Base-by-base conservation (phyloP, 2,329 filamentous ascomycete genomes). In the Colletotrichum tabaci region DNA sequence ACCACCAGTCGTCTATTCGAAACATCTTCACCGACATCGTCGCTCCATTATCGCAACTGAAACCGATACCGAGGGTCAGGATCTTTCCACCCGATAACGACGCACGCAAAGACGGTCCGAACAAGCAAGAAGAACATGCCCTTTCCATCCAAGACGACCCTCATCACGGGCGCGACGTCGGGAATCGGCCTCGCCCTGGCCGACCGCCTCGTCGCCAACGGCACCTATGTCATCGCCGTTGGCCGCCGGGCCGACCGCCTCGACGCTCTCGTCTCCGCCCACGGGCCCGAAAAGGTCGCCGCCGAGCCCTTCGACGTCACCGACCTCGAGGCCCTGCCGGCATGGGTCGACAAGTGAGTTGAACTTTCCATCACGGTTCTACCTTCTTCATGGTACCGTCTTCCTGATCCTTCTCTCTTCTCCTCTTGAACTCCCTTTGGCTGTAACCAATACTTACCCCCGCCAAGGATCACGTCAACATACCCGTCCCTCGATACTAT, bases 401-500 rank as follows among this genome's bases (percentile, higher is more conserved):
- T 10, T 49, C n/a, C 21, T 21, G 47, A 23, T 23, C n/a, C 8
- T 21, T 23, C 47, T 4, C 47, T 9, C 13, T 10, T 35, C 30
- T 35, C 30, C 30, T 35, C 30, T 35, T 35, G 30, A 35, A 35
- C 30, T 35, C 30, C 30, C 30, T 35, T 9, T 35, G 8, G 30
- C 8, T 35, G 30, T 35, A 9, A 35, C 8, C 30, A 9, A 35
- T 35, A 35, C 42, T 16, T 2, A 21, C 7, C 13, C 4, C 40
- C 10, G 13, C 38, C 42, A 84, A 35, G 82, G 13, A 80, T 84
- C 64, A 79, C 77, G 6, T 60, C 74, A 6, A 68, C 67, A 52
- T 82, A 88, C 75, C 86, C 88, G 0, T 79, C 84, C 38, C 84
- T 91, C 38, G 88, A 90, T 79, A 85, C 84, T 74, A 76, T 92